Evolutionary conservation across 148 eudicot species (phyloP), one percentile per base, ranked within the genome.

Genomic region (Salicornia ramosissima): DNA sequence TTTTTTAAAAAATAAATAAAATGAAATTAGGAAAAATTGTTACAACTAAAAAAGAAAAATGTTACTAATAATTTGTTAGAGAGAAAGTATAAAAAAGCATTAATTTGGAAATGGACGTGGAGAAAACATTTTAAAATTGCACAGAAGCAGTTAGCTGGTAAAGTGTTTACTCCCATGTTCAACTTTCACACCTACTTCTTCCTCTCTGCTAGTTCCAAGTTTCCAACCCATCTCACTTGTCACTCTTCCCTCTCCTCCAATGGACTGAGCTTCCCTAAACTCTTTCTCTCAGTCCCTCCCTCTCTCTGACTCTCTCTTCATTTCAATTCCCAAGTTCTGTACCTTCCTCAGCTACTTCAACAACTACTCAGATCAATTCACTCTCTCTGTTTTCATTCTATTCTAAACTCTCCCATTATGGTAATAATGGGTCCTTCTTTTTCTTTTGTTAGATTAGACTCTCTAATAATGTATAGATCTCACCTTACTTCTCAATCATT

Each of bases 131-230:
- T n/a, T n/a, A n/a, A 10, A 24, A 56, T 26, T 28, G 43, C 1
- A 6, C 61, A 26, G 47, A 52, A 64, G 70, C 53, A 76, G 51
- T 65, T 70, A 28, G 65, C 53, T 61, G 45, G 16, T 11, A 13
- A 53, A 64, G 59, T 75, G 78, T 63, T 74, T 11, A 68, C 67
- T 63, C 64, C 70, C 47, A 56, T 64, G 63, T 58, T 61, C n/a
- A 36, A 22, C 46, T 34, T 21, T 61, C 65, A 21, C 65, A 74
- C 72, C 68, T 69, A 69, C 72, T 68, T 67, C 43, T 29, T 69
- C n/a, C n/a, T n/a, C n/a, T n/a, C n/a, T n/a, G n/a, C n/a, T n/a
- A n/a, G n/a, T n/a, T n/a, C n/a, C n/a, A n/a, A n/a, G n/a, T n/a
- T n/a, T n/a, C 51, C 69, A 63, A 68, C 72, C 73, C 67, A 30